Conservation (phyloP, 441 rosid species). For the Adansonia rubrostipa region DNA sequence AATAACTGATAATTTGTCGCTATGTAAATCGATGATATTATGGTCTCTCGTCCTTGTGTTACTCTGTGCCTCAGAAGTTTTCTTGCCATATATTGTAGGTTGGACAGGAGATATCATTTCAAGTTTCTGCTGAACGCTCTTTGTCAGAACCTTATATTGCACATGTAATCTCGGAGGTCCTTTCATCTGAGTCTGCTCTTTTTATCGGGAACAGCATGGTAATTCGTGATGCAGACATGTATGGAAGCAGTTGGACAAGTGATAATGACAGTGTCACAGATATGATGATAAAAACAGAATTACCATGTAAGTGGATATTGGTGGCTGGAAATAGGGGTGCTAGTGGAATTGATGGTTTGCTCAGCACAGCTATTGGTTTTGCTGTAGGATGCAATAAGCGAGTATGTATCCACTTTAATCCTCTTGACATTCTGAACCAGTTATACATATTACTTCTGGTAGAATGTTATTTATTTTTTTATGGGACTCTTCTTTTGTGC, state of each 20-base stretch:
- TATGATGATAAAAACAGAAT: slow-evolving; percentile 48
- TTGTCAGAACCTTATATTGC: slow-evolving; percentile 90
- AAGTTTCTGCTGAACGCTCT: slow-evolving; percentile 56
- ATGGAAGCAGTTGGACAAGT: slow-evolving; percentile 59
- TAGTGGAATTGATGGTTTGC: slow-evolving; percentile 98
- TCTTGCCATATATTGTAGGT: slow-evolving; percentile 57
- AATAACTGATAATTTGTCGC: slow-evolving; percentile 14
- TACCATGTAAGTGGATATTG: slow-evolving; percentile 62
- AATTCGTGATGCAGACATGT: slow-evolving; percentile 93
- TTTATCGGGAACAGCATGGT: slow-evolving; percentile 98
- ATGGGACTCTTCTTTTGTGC: not conserved
- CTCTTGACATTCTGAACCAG: slow-evolving; percentile 14
- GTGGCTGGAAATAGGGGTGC: slow-evolving; percentile 98
- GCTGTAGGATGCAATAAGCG: slow-evolving; percentile 85
- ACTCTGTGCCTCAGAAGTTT: slow-evolving; percentile 21
- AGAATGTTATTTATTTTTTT: not conserved
- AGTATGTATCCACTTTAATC: slow-evolving; percentile 46
- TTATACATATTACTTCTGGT: slow-evolving; percentile 4
- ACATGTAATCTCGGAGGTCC: slow-evolving; percentile 60
- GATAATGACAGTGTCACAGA: slow-evolving; percentile 40
- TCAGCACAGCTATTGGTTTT: slow-evolving; percentile 91
- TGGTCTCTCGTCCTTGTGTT: not conserved
- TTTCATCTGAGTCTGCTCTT: slow-evolving; percentile 70
- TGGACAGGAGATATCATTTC: slow-evolving; percentile 70
- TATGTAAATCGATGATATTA: slow-evolving; percentile 10